Percentiles rank a stretch among this genome's conserved stretches.
These are phyloP conservation scores for Marasmius tenuissimus DNA, from an alignment of 1,284 basidiomycete species.

Conservation along the genomic window DNA sequence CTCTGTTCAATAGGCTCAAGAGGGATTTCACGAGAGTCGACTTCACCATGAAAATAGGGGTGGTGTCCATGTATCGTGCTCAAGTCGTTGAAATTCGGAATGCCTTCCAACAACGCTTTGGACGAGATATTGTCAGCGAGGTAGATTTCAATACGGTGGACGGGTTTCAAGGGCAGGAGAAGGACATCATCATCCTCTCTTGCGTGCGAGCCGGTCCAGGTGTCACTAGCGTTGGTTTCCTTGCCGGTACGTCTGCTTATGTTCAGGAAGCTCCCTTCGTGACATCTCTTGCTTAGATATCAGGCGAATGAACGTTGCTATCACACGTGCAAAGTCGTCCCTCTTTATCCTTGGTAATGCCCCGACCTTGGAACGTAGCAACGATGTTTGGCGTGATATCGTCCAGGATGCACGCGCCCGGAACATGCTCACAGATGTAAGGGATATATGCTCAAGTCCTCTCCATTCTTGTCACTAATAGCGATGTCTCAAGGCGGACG, in stretches of 20 bases:
- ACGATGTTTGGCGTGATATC: slow-evolving; percentile 79
- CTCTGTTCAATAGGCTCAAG: slow-evolving; percentile 76
- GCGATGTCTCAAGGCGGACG: slow-evolving; percentile 25
- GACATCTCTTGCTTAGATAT: slow-evolving; percentile 49
- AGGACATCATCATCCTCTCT: slow-evolving; percentile 94
- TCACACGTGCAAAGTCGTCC: slow-evolving; percentile 94
- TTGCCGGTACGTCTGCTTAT: slow-evolving; percentile 58
- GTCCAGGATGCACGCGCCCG: slow-evolving; percentile 72
- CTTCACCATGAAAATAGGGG: slow-evolving; percentile 80
- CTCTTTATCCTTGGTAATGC: slow-evolving; percentile 93
- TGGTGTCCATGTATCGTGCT: slow-evolving; percentile 95
- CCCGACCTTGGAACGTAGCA: slow-evolving; percentile 82
- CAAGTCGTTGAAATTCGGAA: slow-evolving; percentile 82
- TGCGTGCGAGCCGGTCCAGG: slow-evolving; percentile 91
- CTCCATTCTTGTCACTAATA: neutral
- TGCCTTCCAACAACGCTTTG: slow-evolving; percentile 75
- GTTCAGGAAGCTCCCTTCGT: slow-evolving; percentile 7
- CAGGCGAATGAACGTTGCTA: slow-evolving; percentile 95
- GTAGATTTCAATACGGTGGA: slow-evolving; percentile 98
- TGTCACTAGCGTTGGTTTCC: slow-evolving; percentile 82
- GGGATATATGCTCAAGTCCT: slow-evolving; percentile 15
- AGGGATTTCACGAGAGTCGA: slow-evolving; percentile 65
- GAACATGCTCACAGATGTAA: slow-evolving; percentile 53
- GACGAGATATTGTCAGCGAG: slow-evolving; percentile 65
- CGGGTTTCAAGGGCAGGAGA: slow-evolving; percentile 98